Percentiles rank a stretch among this genome's conserved stretches.
phyloP scores from a whole-genome alignment of 1,284 basidiomycete species.

The Ustilago trichophora region DNA sequence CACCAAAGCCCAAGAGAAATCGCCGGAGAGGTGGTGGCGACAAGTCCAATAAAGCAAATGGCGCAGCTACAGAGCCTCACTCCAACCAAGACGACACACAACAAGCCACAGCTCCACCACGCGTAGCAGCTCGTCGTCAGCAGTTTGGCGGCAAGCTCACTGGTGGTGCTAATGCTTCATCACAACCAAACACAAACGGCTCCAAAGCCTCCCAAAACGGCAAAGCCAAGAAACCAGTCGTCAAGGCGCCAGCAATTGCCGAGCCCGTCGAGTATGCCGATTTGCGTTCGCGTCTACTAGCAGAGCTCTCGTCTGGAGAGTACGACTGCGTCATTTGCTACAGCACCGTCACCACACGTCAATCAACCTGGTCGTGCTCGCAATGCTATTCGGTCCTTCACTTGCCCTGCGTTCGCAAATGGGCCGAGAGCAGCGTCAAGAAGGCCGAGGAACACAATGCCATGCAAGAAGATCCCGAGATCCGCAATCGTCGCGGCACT shows the following conservation, averaged over 20 bases:
- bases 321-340: slow-evolving; percentile 66
- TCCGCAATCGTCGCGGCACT: slow-evolving; percentile 54
- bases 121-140: slow-evolving; percentile 29
- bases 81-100: neutral
- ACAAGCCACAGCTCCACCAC: slow-evolving; percentile 4
- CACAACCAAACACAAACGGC: neutral
- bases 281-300: slow-evolving; percentile 58
- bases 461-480: slow-evolving; percentile 62
- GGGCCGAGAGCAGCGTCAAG: slow-evolving; percentile 62
- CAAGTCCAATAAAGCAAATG: slow-evolving; percentile 10
- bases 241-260: slow-evolving; percentile 19
- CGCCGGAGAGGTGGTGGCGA: slow-evolving; percentile 6
- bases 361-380: slow-evolving; percentile 61
- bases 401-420: slow-evolving; percentile 60
- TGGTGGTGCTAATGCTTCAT: slow-evolving; percentile 3
- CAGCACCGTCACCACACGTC: slow-evolving; percentile 53
- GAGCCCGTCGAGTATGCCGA: slow-evolving; percentile 57
- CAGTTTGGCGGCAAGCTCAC: slow-evolving; percentile 55
- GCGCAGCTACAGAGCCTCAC: neutral
- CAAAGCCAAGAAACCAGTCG: slow-evolving; percentile 22
- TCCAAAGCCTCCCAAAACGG: slow-evolving; percentile 16
- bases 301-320: slow-evolving; percentile 57
- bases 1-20: slow-evolving; percentile 1
- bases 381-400: slow-evolving; percentile 64
- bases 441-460: slow-evolving; percentile 63